phyloP scores from a whole-genome alignment of 805 yeast genomes.

The Priceomyces carsonii region DNA sequence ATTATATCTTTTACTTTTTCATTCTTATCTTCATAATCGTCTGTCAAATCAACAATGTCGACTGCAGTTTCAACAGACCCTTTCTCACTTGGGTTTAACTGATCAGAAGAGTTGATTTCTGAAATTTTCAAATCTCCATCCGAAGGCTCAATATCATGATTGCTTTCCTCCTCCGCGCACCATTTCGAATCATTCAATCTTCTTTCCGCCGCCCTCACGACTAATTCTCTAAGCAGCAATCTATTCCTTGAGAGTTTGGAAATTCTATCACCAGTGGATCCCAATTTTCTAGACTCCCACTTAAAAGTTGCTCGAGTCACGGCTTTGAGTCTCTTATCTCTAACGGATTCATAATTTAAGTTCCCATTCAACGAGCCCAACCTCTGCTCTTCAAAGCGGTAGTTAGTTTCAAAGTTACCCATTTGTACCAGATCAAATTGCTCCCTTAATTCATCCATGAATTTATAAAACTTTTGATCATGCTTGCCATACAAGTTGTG shows the following conservation, averaged over 20 bases:
- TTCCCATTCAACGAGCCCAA: conserved; percentile 38
- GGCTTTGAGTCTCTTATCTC: conserved; percentile 44
- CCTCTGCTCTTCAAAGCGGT: conserved; percentile 47
- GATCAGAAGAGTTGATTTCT: no score
- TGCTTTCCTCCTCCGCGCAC: conserved; percentile 33
- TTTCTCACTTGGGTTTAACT: no score
- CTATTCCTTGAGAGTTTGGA: conserved; percentile 4
- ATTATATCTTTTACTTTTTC: no score
- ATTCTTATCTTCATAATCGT: no score
- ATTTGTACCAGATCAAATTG: conserved; percentile 48
- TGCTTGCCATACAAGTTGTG: conserved; percentile 85
- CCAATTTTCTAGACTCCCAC: conserved; percentile 38
- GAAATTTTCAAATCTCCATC: conserved; percentile 46
- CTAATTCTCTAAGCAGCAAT: conserved; percentile 39
- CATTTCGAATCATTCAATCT: conserved; percentile 53
- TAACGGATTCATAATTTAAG: conserved; percentile 17
- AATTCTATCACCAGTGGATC: conserved; percentile 9
- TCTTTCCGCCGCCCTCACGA: conserved; percentile 63
- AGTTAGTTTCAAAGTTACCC: conserved; percentile 43
- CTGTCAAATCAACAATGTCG: no score
- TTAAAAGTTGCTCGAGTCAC: conserved; percentile 40
- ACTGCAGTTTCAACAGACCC: no score
- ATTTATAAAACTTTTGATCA: conserved; percentile 65
- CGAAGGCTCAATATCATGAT: conserved; percentile 34
- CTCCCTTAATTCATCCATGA: conserved; percentile 59